Evolutionary conservation across 352 stramenopile species (phyloP).

Genomic region (Globisporangium ultimum): DNA sequence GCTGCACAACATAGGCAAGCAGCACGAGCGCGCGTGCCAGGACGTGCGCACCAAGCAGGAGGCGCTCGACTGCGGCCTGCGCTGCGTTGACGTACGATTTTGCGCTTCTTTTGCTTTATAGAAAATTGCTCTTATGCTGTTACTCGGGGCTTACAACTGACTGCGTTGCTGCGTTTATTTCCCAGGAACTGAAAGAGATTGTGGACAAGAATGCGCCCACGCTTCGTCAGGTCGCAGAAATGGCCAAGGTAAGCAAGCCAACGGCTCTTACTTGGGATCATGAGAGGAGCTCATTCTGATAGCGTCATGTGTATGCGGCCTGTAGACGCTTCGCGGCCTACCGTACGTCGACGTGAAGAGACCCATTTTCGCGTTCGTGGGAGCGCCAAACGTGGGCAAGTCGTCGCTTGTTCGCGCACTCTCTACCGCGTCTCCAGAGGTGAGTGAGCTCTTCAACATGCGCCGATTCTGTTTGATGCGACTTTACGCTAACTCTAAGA

Average conservation of each 20-base stretch:
- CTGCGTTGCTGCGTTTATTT: neutral
- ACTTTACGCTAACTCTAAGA: neutral
- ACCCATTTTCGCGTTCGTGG: slow-evolving; percentile 83
- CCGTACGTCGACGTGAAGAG: slow-evolving; percentile 77
- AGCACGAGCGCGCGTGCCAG: slow-evolving; percentile 66
- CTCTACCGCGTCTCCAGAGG: slow-evolving; percentile 80
- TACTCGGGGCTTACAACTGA: neutral
- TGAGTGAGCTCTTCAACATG: slow-evolving; percentile 9
- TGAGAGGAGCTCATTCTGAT: neutral
- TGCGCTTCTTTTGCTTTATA: neutral
- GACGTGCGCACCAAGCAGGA: slow-evolving; percentile 76
- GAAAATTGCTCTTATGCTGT: neutral
- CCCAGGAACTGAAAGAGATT: slow-evolving; percentile 41
- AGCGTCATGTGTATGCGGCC: neutral
- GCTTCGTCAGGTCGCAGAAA: slow-evolving; percentile 48
- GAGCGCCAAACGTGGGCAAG: slow-evolving; percentile 82
- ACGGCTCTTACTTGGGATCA: neutral
- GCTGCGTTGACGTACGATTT: slow-evolving; percentile 61
- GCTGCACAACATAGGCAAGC: slow-evolving; percentile 76
- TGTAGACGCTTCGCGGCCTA: slow-evolving; percentile 63
- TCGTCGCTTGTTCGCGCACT: slow-evolving; percentile 78
- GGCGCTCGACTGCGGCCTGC: slow-evolving; percentile 63
- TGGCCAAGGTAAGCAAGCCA: slow-evolving; percentile 43
- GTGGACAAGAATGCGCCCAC: slow-evolving; percentile 38
- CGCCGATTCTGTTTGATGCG: neutral